These are phyloP conservation scores for Microbotryum scabiosae DNA, from an alignment of 1,284 basidiomycete genomes.

Conservation along the genomic window DNA sequence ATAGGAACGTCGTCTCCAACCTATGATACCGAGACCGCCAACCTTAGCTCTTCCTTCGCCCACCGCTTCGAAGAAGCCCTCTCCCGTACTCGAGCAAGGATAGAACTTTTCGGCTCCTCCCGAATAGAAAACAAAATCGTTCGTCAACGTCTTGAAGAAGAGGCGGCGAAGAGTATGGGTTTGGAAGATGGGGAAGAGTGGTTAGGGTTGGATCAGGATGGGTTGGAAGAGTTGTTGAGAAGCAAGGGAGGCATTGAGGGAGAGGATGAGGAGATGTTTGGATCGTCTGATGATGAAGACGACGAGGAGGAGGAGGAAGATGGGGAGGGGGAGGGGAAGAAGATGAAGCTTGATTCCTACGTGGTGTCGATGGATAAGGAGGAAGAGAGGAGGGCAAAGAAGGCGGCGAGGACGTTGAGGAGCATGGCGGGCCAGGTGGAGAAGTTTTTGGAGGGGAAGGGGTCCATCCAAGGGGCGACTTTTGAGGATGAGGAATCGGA, in stretches of 20 bases:
- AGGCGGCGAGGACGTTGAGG: conserved; percentile 61
- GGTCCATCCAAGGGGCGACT: conserved; percentile 71
- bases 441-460: conserved; percentile 75
- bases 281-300: conserved; percentile 27
- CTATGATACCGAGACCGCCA: conserved; percentile 2
- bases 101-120: too few relatives aligned
- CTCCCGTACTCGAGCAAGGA: conserved; percentile 11
- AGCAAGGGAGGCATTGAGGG: conserved; percentile 18
- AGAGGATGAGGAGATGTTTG: conserved; percentile 25
- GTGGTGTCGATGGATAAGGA: conserved; percentile 9
- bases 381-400: conserved; percentile 33
- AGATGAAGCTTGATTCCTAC: background rate
- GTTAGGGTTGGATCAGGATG: conserved; percentile 57
- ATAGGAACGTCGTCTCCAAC: background rate
- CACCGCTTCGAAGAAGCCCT: conserved; percentile 59
- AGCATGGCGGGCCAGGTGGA: conserved; percentile 74
- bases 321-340: conserved; percentile 45
- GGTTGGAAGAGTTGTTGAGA: conserved; percentile 55
- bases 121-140: too few relatives aligned
- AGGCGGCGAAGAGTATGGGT: background rate
- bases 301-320: conserved; percentile 33
- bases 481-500: conserved; percentile 55
- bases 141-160: too few relatives aligned
- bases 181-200: conserved; percentile 63
- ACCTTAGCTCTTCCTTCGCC: conserved; percentile 52